A percentile compares a stretch with the other conserved stretches of the same genome.
These are phyloP conservation scores for Leishmania tarentolae DNA, from an alignment of 208 protist genomes.

Conservation along the genomic window DNA sequence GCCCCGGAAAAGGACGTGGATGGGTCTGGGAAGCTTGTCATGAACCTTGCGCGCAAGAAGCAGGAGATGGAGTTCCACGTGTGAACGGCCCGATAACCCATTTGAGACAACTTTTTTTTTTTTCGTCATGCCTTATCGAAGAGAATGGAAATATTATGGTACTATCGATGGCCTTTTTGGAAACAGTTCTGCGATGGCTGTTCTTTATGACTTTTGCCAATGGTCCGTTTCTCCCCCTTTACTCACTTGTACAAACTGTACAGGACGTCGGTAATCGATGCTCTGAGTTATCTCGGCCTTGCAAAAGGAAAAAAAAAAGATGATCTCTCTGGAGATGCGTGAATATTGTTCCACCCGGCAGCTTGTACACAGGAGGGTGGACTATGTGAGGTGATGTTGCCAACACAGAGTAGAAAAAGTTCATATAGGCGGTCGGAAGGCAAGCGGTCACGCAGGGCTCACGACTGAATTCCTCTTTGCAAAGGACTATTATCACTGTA, in stretches of 20 bases:
- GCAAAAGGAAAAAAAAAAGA: not conserved
- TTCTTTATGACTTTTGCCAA: not conserved
- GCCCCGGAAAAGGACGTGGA: slow-evolving; percentile 46
- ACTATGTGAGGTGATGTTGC: not conserved
- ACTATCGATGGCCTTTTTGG: not conserved
- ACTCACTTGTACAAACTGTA: not conserved
- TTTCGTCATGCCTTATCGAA: not conserved
- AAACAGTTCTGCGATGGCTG: not conserved
- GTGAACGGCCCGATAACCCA: slow-evolving; percentile 2
- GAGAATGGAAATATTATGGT: not conserved
- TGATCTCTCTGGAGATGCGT: not conserved
- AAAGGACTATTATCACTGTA: not conserved
- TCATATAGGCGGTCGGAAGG: not conserved
- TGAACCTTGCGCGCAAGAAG: slow-evolving; percentile 36
- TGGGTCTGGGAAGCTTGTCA: slow-evolving; percentile 10
- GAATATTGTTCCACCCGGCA: not conserved
- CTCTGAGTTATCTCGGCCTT: not conserved
- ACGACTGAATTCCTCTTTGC: not conserved
- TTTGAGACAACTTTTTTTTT: not conserved
- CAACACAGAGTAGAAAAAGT: not conserved
- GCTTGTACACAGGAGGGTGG: not conserved
- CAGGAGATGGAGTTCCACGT: slow-evolving; percentile 32
- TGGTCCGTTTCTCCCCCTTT: not conserved
- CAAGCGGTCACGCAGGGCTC: not conserved
- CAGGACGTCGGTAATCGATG: not conserved